phyloP scores from a whole-genome alignment of 2,329 filamentous ascomycete species.

The Ascochyta viciae-villosae region DNA sequence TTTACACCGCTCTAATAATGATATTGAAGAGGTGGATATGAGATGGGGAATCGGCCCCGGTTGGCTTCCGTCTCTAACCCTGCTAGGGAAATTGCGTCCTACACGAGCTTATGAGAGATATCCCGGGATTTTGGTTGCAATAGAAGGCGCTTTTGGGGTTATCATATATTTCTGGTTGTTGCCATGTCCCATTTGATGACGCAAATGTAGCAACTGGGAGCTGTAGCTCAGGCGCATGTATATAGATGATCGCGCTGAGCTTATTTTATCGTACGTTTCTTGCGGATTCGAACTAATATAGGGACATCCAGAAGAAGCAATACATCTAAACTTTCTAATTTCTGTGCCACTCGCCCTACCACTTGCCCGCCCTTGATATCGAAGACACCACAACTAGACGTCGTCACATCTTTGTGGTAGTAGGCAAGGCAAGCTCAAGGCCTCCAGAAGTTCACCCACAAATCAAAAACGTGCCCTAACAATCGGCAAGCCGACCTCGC shows the following conservation, averaged over 20 bases:
- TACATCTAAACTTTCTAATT: not conserved
- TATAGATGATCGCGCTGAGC: not conserved
- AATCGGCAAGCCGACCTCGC: constrained; percentile 5
- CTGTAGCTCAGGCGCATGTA: constrained; percentile 1
- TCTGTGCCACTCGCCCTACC: too few relatives aligned
- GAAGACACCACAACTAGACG: too few relatives aligned
- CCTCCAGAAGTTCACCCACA: not conserved
- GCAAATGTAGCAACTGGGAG: not conserved
- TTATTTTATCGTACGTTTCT: not conserved
- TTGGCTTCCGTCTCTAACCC: constrained; percentile 21
- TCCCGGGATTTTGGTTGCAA: constrained; percentile 25
- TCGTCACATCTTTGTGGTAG: not conserved
- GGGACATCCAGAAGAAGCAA: constrained; percentile 1
- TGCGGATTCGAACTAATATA: not conserved
- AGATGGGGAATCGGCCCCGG: constrained; percentile 24
- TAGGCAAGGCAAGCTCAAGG: not conserved
- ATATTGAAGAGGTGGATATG: constrained; percentile 13
- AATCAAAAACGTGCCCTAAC: not conserved
- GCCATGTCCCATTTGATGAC: not conserved
- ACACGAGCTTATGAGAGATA: constrained; percentile 43
- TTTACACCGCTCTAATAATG: constrained; percentile 38
- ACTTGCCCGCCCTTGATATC: not conserved
- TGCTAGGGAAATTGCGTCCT: constrained; percentile 10
- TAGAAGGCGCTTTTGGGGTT: constrained; percentile 14
- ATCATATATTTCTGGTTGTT: constrained; percentile 16